Evolutionary conservation across 2,329 filamentous ascomycete genomes (phyloP).

Genomic region (Dryadomyces quercus-mongolicae): DNA sequence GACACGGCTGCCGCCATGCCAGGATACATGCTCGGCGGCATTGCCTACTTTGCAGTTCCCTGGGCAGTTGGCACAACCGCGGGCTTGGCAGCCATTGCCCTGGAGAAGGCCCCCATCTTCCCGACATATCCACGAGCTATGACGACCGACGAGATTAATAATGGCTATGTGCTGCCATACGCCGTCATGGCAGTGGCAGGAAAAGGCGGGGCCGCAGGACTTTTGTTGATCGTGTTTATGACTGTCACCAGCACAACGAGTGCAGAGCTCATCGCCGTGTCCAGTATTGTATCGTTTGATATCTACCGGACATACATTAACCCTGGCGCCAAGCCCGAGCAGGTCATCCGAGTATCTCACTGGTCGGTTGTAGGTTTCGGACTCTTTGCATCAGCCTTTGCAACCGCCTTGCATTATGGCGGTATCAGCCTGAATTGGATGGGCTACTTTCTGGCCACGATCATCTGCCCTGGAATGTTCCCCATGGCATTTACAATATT

Average conservation of each 20-base stretch:
- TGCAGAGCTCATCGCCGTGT: slow-evolving; percentile 74
- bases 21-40: slow-evolving; percentile 75
- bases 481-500: slow-evolving; percentile 69
- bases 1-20: slow-evolving; percentile 73
- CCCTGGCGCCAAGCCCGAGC: slow-evolving; percentile 58
- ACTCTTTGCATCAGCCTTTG: slow-evolving; percentile 63
- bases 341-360: slow-evolving; percentile 73
- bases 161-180: background rate
- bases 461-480: slow-evolving; percentile 74
- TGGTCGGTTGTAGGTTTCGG: slow-evolving; percentile 57
- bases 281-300: slow-evolving; percentile 78
- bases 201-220: slow-evolving; percentile 64
- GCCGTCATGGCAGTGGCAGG: slow-evolving; percentile 36
- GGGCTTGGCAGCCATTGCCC: slow-evolving; percentile 66
- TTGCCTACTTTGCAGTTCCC: slow-evolving; percentile 85
- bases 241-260: slow-evolving; percentile 75
- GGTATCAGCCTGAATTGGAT: slow-evolving; percentile 73
- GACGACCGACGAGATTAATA: slow-evolving; percentile 10
- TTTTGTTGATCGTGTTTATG: slow-evolving; percentile 74
- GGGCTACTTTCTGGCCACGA: slow-evolving; percentile 69
- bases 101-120: slow-evolving; percentile 54
- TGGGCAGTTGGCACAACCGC: slow-evolving; percentile 83
- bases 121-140: slow-evolving; percentile 20
- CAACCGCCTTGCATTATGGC: slow-evolving; percentile 59
- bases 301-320: slow-evolving; percentile 81